phyloP scores from a whole-genome alignment of 2,329 filamentous ascomycete species.

The Hysterium pulicare region DNA sequence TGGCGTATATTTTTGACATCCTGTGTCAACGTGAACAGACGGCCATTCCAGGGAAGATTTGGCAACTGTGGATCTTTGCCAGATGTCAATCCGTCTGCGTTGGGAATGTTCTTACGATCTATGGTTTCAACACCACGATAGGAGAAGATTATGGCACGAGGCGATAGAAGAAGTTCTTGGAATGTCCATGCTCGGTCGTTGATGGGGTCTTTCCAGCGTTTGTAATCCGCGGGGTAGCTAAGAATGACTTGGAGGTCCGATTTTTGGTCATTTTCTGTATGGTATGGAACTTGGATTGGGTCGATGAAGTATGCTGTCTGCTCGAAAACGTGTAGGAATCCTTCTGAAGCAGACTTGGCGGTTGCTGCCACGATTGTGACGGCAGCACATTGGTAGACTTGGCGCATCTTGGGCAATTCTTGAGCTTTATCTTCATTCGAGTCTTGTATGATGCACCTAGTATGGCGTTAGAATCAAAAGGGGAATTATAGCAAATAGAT shows the following conservation, averaged over 20 bases:
- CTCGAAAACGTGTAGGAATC: slow-evolving; percentile 7
- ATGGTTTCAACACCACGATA: slow-evolving; percentile 6
- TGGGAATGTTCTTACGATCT: neutral
- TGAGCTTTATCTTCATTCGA: slow-evolving; percentile 6
- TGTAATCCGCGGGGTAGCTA: slow-evolving; percentile 7
- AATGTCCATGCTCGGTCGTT: slow-evolving; percentile 13
- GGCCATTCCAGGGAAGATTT: too few species aligned
- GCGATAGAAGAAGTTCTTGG: slow-evolving; percentile 12
- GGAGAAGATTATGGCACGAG: slow-evolving; percentile 10
- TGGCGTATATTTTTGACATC: slow-evolving; percentile 5
- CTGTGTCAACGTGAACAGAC: too few species aligned
- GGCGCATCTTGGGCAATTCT: slow-evolving; percentile 10
- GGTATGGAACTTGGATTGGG: slow-evolving; percentile 4
- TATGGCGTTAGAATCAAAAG: neutral
- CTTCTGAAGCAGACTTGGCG: slow-evolving; percentile 8
- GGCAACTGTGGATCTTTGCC: too few species aligned
- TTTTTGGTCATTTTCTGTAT: neutral
- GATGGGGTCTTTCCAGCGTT: slow-evolving; percentile 10
- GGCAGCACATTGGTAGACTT: slow-evolving; percentile 8
- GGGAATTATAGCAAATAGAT: neutral
- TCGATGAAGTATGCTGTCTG: slow-evolving; percentile 7
- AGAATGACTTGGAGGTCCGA: slow-evolving; percentile 1
- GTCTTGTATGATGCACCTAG: slow-evolving; percentile 11
- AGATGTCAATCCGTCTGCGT: neutral
- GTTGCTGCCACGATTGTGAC: slow-evolving; percentile 9